Evolutionary conservation across 768 basidiomycete genomes (phyloP).

Genomic region (Amanita exitialis): DNA sequence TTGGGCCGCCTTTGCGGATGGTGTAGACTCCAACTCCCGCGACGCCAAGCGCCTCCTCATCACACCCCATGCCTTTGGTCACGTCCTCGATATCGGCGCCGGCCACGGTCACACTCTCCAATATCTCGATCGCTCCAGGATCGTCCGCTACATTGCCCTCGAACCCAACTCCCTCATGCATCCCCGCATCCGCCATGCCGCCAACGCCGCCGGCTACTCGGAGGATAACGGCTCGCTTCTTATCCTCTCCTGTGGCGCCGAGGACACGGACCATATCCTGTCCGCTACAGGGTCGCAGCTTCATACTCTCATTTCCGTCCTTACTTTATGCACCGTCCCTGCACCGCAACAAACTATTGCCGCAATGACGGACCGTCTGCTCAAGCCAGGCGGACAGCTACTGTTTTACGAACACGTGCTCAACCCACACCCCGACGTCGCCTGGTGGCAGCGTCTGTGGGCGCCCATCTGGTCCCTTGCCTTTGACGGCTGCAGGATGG

Average conservation of each 20-base stretch:
- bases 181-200: conserved; percentile 35
- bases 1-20: conserved; percentile 41
- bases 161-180: conserved; percentile 69
- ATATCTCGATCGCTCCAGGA: conserved; percentile 45
- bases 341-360: conserved; percentile 37
- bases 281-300: conserved; percentile 24
- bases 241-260: conserved; percentile 56
- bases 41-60: conserved; percentile 38
- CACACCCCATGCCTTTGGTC: conserved; percentile 42
- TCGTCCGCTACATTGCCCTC: conserved; percentile 59
- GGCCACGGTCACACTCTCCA: conserved; percentile 54
- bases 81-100: conserved; percentile 61
- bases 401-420: conserved; percentile 67
- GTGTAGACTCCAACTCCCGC: conserved; percentile 31
- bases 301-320: conserved; percentile 55
- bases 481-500: conserved; percentile 58
- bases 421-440: conserved; percentile 40
- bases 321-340: conserved; percentile 61
- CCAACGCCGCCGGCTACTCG: conserved; percentile 38
- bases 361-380: conserved; percentile 36
- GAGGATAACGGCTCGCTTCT: conserved; percentile 43
- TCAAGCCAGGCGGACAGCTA: conserved; percentile 55
- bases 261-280: conserved; percentile 41
- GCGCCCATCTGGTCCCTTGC: conserved; percentile 52
- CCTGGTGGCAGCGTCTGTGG: conserved; percentile 71